Percentiles rank a stretch among this genome's conserved stretches.
phyloP scores from a whole-genome alignment of 164 flowering plant genomes.

The Sextonia rubra region DNA sequence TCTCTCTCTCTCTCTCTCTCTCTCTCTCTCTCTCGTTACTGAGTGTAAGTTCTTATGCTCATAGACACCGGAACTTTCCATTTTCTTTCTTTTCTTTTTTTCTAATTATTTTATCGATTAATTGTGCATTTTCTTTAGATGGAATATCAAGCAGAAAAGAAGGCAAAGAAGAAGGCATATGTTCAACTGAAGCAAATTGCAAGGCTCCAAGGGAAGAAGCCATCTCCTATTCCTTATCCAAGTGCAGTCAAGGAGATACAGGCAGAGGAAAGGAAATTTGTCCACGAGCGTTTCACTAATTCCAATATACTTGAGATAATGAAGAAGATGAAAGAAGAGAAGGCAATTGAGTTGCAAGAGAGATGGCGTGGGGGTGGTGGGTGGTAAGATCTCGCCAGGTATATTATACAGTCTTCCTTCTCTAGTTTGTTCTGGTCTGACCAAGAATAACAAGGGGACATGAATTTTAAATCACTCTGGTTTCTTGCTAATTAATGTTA shows the following conservation, averaged over 20 bases:
- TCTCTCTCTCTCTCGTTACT: too few relatives aligned
- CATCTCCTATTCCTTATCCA: constrained; percentile 85
- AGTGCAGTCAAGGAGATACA: constrained; percentile 78
- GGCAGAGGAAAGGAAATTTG: constrained; percentile 67
- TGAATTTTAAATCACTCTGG: too few relatives aligned
- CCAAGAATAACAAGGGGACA: too few relatives aligned
- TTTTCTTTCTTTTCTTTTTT: background rate
- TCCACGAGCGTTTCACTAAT: constrained; percentile 49
- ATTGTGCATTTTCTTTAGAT: constrained; percentile 29
- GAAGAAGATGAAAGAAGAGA: constrained; percentile 52
- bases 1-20: too few relatives aligned
- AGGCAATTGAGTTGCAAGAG: constrained; percentile 27
- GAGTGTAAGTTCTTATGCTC: too few relatives aligned
- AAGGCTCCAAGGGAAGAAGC: constrained; percentile 59
- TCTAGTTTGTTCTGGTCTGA: too few relatives aligned
- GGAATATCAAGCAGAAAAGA: constrained; percentile 84
- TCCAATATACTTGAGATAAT: constrained; percentile 38
- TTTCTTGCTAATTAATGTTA: too few relatives aligned
- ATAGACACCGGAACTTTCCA: too few relatives aligned
- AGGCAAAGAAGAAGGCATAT: constrained; percentile 71
- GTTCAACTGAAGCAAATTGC: constrained; percentile 66
- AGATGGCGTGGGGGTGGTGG: constrained; percentile 22
- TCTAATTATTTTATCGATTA: background rate
- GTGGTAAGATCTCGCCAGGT: background rate
- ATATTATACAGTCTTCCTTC: too few relatives aligned